A percentile compares a stretch with the other conserved stretches of the same genome.
Conservation (phyloP, 2,329 filamentous ascomycete genomes). For the Trichoderma harzianum region DNA sequence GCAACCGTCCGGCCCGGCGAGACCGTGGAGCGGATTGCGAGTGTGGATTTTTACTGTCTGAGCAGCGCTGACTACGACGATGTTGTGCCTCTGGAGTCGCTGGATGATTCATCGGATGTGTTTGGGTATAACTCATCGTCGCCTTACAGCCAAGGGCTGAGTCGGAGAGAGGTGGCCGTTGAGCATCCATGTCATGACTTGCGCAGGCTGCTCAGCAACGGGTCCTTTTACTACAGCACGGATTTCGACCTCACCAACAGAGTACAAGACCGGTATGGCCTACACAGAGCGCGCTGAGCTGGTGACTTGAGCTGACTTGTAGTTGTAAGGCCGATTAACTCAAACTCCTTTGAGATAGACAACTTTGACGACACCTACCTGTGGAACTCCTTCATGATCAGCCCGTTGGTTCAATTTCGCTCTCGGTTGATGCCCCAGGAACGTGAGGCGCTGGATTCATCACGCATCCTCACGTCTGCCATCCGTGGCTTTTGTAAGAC, state of each 20-base stretch:
- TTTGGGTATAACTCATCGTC: conserved; percentile 46
- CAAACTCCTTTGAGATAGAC: conserved; percentile 80
- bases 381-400: conserved; percentile 99
- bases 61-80: conserved; percentile 85
- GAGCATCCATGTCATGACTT: conserved; percentile 89
- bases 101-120: conserved; percentile 50
- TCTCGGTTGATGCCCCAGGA: conserved; percentile 74
- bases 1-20: conserved; percentile 83
- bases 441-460: conserved; percentile 75
- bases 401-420: conserved; percentile 84
- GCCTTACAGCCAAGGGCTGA: conserved; percentile 43
- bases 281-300: neutral
- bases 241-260: conserved; percentile 96
- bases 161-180: conserved; percentile 64
- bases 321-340: conserved; percentile 62
- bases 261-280: conserved; percentile 72
- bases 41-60: conserved; percentile 89
- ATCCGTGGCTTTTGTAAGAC: conserved; percentile 91
- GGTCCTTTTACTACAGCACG: conserved; percentile 97
- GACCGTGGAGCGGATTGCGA: conserved; percentile 80
- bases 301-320: conserved; percentile 17
- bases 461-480: conserved; percentile 84
- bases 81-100: conserved; percentile 55
- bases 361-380: conserved; percentile 89
- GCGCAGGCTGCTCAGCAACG: conserved; percentile 87